Percentiles rank a stretch among this genome's conserved stretches.
Evolutionary conservation across 2,329 filamentous ascomycete species (phyloP).

Genomic region (Sarocladiaceae sp.): DNA sequence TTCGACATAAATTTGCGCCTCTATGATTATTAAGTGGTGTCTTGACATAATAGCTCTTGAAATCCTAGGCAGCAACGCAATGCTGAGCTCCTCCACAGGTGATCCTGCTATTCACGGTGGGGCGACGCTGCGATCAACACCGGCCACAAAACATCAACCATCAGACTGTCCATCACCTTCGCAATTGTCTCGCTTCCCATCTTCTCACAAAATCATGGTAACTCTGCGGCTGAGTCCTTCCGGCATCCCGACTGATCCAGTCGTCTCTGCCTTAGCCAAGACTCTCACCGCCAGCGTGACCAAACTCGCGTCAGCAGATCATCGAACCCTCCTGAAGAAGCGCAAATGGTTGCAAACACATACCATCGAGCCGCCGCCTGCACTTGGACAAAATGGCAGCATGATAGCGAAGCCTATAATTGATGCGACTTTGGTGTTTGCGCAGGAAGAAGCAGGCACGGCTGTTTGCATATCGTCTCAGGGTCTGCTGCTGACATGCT

Average conservation of each 20-base stretch:
- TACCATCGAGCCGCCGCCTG: neutral
- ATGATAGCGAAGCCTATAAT: neutral
- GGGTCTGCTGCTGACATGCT: constrained; percentile 44
- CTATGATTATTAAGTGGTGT: no score
- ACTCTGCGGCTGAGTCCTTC: no score
- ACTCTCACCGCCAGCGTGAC: neutral
- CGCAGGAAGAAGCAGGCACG: constrained; percentile 44
- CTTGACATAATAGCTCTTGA: no score
- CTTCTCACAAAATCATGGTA: no score
- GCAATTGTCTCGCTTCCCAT: no score
- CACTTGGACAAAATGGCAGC: neutral
- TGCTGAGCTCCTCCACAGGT: no score
- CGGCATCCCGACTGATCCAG: constrained; percentile 8
- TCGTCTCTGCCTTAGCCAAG: neutral
- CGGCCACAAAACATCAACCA: no score
- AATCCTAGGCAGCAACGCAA: no score
- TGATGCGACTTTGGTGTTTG: constrained; percentile 37
- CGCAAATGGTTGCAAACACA: neutral
- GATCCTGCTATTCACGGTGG: no score
- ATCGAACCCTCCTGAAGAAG: neutral
- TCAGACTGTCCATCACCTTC: no score
- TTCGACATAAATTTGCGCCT: no score
- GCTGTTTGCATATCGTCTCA: constrained; percentile 41
- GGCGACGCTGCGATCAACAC: no score
- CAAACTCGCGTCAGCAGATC: neutral